A percentile compares a stretch with the other conserved stretches of the same genome.
These are phyloP conservation scores for Pythium utonaiense DNA, from an alignment of 352 stramenopile species.

Conservation along the genomic window DNA sequence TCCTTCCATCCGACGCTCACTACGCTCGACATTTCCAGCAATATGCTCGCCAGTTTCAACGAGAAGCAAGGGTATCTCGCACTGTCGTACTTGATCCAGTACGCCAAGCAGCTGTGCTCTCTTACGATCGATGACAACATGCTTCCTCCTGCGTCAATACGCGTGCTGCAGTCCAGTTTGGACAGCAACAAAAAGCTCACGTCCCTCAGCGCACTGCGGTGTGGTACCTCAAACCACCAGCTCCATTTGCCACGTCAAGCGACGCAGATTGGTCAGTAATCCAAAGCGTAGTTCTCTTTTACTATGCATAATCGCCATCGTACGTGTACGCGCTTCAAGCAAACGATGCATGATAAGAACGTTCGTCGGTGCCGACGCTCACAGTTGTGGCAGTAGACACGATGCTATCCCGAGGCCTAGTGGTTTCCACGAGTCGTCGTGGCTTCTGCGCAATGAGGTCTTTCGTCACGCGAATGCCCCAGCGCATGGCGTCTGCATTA, in stretches of 20 bases:
- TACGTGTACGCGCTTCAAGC: too few species aligned
- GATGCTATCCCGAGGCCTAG: too few species aligned
- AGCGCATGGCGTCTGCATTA: neutral
- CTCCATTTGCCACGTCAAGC: neutral
- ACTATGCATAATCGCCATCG: too few species aligned
- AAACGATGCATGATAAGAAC: too few species aligned
- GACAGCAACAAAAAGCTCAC: conserved; percentile 37
- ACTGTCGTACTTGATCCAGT: conserved; percentile 49
- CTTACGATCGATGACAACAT: conserved; percentile 40
- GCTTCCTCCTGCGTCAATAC: conserved; percentile 20
- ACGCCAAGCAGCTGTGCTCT: conserved; percentile 45
- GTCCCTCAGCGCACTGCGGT: conserved; percentile 27
- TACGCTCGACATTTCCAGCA: conserved; percentile 52
- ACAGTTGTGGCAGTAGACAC: too few species aligned
- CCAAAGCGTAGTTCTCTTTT: too few species aligned
- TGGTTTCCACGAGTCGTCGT: too few species aligned
- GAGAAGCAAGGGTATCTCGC: conserved; percentile 49
- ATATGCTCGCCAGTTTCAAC: conserved; percentile 50
- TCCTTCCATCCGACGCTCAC: conserved; percentile 55
- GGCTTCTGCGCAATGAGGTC: neutral
- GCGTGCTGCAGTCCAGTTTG: conserved; percentile 26
- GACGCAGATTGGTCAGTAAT: too few species aligned
- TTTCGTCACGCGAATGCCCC: neutral
- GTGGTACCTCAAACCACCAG: conserved; percentile 21
- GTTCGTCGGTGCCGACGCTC: too few species aligned